Evolutionary conservation across 2,329 filamentous ascomycete species (phyloP).

Genomic region (Hypoxylon sp.): DNA sequence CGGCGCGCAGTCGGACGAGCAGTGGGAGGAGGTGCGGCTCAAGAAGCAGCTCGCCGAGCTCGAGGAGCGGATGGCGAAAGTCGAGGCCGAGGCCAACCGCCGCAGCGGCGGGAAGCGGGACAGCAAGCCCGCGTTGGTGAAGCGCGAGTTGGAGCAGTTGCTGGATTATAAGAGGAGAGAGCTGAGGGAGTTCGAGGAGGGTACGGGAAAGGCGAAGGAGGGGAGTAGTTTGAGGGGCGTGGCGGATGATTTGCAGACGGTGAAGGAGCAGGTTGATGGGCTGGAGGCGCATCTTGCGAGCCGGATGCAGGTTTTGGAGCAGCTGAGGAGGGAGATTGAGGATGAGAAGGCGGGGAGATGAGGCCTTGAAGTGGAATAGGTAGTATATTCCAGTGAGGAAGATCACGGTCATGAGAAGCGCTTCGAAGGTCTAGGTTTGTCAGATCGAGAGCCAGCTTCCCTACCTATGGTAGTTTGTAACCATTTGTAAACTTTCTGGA

Average conservation of each 20-base stretch:
- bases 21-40: conserved; percentile 97
- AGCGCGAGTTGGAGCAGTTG: conserved; percentile 92
- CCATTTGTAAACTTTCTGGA: conserved; percentile 25
- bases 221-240: conserved; percentile 82
- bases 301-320: conserved; percentile 80
- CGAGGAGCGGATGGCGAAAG: conserved; percentile 86
- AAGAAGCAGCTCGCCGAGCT: conserved; percentile 93
- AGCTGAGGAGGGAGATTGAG: conserved; percentile 85
- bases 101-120: conserved; percentile 73
- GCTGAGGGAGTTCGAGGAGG: conserved; percentile 80
- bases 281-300: conserved; percentile 84
- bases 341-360: conserved; percentile 77
- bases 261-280: conserved; percentile 95
- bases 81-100: conserved; percentile 77
- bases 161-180: conserved; percentile 93
- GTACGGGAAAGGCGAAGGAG: conserved; percentile 74
- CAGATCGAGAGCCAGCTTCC: conserved; percentile 12
- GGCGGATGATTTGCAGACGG: conserved; percentile 85
- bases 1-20: conserved; percentile 80
- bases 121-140: conserved; percentile 89
- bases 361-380: not conserved
- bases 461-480: conserved; percentile 27
- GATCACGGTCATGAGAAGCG: not conserved
- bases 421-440: not conserved
- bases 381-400: not conserved